Percentiles rank a stretch among this genome's conserved stretches.
These are phyloP conservation scores for Albugo candida DNA, from an alignment of 352 stramenopile species.

Conservation along the genomic window DNA sequence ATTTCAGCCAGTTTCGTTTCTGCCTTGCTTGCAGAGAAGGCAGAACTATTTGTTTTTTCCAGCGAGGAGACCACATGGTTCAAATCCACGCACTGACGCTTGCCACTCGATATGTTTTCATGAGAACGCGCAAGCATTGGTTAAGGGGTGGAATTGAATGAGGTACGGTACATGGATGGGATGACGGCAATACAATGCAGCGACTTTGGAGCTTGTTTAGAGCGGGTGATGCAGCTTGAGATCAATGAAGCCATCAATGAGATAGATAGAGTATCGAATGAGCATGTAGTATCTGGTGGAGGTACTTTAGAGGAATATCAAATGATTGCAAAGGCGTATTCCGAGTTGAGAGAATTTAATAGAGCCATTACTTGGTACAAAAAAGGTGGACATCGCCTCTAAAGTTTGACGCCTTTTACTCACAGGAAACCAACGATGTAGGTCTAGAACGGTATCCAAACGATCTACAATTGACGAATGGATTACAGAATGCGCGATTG, in stretches of 20 bases:
- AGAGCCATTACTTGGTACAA: no score
- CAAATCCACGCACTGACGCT: no score
- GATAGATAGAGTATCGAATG: no score
- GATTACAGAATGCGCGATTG: constrained; percentile 30
- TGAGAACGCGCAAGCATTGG: no score
- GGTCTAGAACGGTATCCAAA: constrained; percentile 23
- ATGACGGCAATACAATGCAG: background rate
- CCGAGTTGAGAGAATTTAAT: background rate
- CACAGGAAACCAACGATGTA: constrained; percentile 9
- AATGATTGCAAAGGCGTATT: constrained; percentile 18
- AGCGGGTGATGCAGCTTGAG: no score
- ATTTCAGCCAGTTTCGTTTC: constrained; percentile 55
- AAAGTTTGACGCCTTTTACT: constrained; percentile 2
- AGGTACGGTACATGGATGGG: background rate
- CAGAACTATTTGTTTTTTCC: constrained; percentile 54
- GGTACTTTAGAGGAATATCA: constrained; percentile 11
- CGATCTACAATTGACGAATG: constrained; percentile 16
- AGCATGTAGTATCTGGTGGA: no score
- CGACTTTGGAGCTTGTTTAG: no score
- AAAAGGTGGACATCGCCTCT: background rate
- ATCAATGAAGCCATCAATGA: no score
- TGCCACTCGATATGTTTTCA: no score
- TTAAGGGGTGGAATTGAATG: no score
- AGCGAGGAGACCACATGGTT: constrained; percentile 14
- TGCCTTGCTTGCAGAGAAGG: constrained; percentile 46